Evolutionary conservation across 1,284 basidiomycete genomes (phyloP).

Genomic region (Gomphus sp.): DNA sequence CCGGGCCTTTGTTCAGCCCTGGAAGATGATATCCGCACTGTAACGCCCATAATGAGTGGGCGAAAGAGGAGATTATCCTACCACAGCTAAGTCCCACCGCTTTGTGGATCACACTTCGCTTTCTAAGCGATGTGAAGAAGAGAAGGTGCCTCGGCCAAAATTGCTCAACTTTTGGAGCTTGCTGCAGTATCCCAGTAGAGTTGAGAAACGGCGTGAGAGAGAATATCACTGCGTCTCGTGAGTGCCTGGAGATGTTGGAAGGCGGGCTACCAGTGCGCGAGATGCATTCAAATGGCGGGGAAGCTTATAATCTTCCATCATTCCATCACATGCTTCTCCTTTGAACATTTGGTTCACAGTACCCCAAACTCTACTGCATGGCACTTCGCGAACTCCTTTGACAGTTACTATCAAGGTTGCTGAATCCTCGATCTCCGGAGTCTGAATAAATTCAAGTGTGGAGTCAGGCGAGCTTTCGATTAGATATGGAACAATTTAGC

Average conservation of each 20-base stretch:
- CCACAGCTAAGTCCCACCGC: background rate
- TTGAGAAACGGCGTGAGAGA: background rate
- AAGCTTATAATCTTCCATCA: background rate
- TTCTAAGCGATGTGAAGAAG: background rate
- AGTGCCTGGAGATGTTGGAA: background rate
- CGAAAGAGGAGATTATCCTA: background rate
- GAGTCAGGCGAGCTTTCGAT: background rate
- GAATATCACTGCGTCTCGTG: background rate
- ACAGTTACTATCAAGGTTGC: background rate
- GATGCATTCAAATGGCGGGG: background rate
- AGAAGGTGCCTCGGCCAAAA: background rate
- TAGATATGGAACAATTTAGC: background rate
- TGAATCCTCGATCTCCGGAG: background rate
- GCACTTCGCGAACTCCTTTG: background rate
- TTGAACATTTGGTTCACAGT: background rate
- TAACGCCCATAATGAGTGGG: background rate
- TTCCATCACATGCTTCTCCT: background rate
- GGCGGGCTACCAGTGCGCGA: background rate
- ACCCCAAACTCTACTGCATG: background rate
- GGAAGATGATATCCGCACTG: background rate
- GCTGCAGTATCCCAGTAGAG: background rate
- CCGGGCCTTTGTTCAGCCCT: background rate
- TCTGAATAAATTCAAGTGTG: too few relatives aligned
- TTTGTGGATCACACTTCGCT: background rate
- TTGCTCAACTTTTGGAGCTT: background rate